Evolutionary conservation across 176 grass and related monocot species (phyloP), one percentile per base, ranked within the genome.

Genomic region (Melocanna baccifera): DNA sequence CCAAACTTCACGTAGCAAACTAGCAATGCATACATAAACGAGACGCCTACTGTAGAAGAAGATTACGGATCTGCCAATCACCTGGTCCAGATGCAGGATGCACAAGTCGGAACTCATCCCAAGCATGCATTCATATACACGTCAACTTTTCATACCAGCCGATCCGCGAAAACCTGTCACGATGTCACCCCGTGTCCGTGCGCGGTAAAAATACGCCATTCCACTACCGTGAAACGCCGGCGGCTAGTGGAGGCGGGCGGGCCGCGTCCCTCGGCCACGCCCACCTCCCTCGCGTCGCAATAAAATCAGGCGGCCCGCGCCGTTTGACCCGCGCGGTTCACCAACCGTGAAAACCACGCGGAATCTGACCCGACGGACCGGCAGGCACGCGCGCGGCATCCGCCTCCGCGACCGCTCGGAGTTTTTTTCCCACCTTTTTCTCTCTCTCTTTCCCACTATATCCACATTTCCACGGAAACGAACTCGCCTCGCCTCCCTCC

Each of bases 301-400:
- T 46, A 23, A 68, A 75, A 52, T 15, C 12, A 16, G 8, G 32
- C 29, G 7, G 23, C 14, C 42, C 40, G 37, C 8, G 5, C 13
- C 66, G 20, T 79, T 12, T 79, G 86, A 88, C 81, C 71, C 34
- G 69, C 69, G 77, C 8, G 85, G 85, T 20, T 74, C 47, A 87
- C 85, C 76, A 81, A 61, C 68, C 12, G 12, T 50, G 73, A 57
- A 55, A 1, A 22, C 0, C 2, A 14, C 57, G 23, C 23, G 51
- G 42, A 73, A 12, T 57, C 45, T 18, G 71, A 56, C 15, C 52
- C 52, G 52, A 8, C 51, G 51, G 51, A 22, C 19, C 7, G 19
- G 9, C 56, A 5, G 2, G 22, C 47, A 50, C 4, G 48, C 56
- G 23, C 56, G 56, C 22, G 0, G 3, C 57, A 4, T 25, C 57